Evolutionary conservation across 169 alveolate species (phyloP), one percentile per base, ranked within the genome.

Genomic region (Prorocentrum cordatum): DNA sequence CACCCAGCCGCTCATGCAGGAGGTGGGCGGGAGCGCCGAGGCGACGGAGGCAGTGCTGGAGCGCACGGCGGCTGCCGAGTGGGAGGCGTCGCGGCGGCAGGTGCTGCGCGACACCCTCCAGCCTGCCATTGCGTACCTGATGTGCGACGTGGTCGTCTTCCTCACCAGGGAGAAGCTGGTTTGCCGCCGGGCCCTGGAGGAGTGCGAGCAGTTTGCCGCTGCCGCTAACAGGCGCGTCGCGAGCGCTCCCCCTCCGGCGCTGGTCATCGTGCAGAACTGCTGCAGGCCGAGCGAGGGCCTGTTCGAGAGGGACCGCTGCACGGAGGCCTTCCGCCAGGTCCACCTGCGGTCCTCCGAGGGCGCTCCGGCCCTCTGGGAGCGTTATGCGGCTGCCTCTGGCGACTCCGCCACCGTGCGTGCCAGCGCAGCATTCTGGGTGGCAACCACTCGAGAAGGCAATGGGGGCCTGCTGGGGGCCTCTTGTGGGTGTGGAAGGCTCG

Each of bases 221-320:
- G 86, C 86, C 1, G 86, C 86, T 1, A 75, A 75, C 35, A 72
- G 62, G 72, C 0, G 72, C 42, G 35, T 54, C 72, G 33, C 86
- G 33, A 75, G 59, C 39, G 86, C 86, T 20, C 72, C 58, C 12
- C 72, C 86, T 1, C 86, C 86, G n/a, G 86, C 86, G 1, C 27
- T 75, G 59, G 58, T 75, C 86, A 75, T 75, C 27, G 86, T 75
- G 86, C 86, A 75, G 86, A 75, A 75, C 86, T 75, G 86, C 86
- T 75, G 86, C 22, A 54, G 86, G 86, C 86, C 86, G 2, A 75
- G 86, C 32, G 86, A 75, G 39, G 86, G 86, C 18, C n/a, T 75
- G 42, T 75, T 75, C 39, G 86, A 75, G 22, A 58, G 72, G 22
- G 86, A 29, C 61, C 1, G 72, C 33, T 26, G 42, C 83, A n/a